Percentiles rank a stretch among this genome's conserved stretches.
Evolutionary conservation across 768 basidiomycete species (phyloP).

Genomic region (Lentinula detonsa): DNA sequence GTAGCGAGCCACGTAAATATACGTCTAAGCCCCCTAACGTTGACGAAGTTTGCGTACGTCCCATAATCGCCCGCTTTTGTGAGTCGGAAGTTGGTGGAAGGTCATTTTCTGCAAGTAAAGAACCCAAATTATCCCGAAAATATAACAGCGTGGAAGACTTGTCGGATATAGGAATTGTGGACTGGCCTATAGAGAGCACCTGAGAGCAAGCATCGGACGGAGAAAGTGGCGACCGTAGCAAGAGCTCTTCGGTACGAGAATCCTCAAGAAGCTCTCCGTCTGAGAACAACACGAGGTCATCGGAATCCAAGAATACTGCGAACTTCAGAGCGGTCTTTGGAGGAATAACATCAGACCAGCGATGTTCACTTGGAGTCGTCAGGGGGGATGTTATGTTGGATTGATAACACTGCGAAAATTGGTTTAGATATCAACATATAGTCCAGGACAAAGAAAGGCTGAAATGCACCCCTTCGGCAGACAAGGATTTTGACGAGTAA

Average conservation of each 20-base stretch:
- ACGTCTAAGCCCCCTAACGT: slow-evolving; percentile 31
- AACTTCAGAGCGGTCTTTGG: slow-evolving; percentile 53
- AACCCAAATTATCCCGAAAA: slow-evolving; percentile 20
- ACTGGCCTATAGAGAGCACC: slow-evolving; percentile 17
- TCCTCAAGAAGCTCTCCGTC: slow-evolving; percentile 37
- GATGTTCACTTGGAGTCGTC: slow-evolving; percentile 14
- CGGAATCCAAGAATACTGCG: slow-evolving; percentile 54
- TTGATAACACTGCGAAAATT: not conserved
- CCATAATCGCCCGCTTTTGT: not conserved
- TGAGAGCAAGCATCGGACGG: slow-evolving; percentile 23
- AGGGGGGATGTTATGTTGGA: not conserved
- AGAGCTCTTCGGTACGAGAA: slow-evolving; percentile 7
- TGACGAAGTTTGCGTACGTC: slow-evolving; percentile 29
- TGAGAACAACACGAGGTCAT: slow-evolving; percentile 52
- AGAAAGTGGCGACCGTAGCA: slow-evolving; percentile 6
- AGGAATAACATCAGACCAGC: slow-evolving; percentile 55
- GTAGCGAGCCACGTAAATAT: slow-evolving; percentile 25
- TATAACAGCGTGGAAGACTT: slow-evolving; percentile 17
- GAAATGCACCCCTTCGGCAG: not conserved
- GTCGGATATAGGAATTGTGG: slow-evolving; percentile 14
- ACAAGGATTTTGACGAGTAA: not conserved
- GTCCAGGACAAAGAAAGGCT: not conserved
- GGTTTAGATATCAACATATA: not conserved
- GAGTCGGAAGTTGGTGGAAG: not conserved
- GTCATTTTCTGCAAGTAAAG: not conserved